Evolutionary conservation across 805 yeast species (phyloP), one percentile per base, ranked within the genome.

Genomic region (Pichia ethanolica): DNA sequence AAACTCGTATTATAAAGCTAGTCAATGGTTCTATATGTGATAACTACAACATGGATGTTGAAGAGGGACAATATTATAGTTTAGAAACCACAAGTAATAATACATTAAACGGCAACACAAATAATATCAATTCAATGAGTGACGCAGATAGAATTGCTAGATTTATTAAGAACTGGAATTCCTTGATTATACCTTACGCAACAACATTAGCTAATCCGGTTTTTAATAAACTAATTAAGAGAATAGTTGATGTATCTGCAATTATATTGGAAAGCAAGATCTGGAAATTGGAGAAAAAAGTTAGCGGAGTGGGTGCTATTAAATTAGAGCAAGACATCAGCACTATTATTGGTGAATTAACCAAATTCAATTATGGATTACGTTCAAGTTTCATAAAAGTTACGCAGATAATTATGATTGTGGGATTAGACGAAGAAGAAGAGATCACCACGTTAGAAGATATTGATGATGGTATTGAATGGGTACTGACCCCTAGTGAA

Each of bases 251-350:
- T 4, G 70, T 76, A 41, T 59, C 87, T 28, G 80, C 89, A 2
- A 69, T 69, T 25, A 56, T 76, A 14, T 59, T 89, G 4, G 96
- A 88, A 59, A 74, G 77, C 53, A 82, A 82, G 57, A 69, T 91
- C 32, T 78, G 91, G 81, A 56, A 72, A 4, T 71, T 86, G 42
- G 78, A 83, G 44, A 77, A 79, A 46, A 80, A 78, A 55, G 79
- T 89, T 52, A 89, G 87, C 60, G 95, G 86, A 57, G 67, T 86
- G 39, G 98, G 97, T 1, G 82, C 95, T 0, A 74, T 89, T 20
- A 85, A 82, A 55, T 69, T 93, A 45, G 98, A 93, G 55, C 79
- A 86, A 51, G 96, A 90, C 61, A 68, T 89, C 26, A 79, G 89
- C 43, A 72, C 78, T 30, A 74, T 91, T 35, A 86, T 93, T 45